These are phyloP conservation scores for Licmophora abbreviata DNA, from an alignment of 108 stramenopile genomes.

Conservation along the genomic window DNA sequence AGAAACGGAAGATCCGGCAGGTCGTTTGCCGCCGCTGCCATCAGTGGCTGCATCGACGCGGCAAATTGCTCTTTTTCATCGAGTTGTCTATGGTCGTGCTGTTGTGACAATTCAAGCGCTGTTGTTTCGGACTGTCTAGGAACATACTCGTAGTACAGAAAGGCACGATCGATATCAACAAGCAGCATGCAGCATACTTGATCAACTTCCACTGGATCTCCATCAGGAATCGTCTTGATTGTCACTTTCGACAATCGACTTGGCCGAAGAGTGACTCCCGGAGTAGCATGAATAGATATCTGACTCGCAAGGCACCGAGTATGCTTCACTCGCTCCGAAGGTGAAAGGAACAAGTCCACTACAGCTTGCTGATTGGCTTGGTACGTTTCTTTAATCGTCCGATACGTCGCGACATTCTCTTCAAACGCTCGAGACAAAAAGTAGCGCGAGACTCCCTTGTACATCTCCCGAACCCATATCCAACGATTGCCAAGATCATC, in stretches of 20 bases:
- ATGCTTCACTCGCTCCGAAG: background rate
- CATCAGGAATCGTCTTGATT: background rate
- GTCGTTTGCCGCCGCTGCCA: no score
- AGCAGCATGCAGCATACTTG: background rate
- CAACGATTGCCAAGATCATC: conserved; percentile 24
- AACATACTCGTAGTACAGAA: background rate
- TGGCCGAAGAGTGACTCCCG: background rate
- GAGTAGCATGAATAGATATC: conserved; percentile 2
- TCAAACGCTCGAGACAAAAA: conserved; percentile 32
- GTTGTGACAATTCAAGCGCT: no score
- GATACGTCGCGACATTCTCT: conserved; percentile 15
- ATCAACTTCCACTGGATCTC: background rate
- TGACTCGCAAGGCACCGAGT: background rate
- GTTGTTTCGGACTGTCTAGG: background rate
- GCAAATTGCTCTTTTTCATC: no score
- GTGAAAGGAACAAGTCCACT: conserved; percentile 2
- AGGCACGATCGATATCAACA: background rate
- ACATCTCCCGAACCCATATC: conserved; percentile 26
- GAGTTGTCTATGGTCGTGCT: no score
- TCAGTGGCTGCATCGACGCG: no score
- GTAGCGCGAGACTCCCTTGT: conserved; percentile 19
- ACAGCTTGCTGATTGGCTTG: conserved; percentile 6
- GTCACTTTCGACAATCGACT: background rate
- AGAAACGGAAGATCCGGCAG: no score
- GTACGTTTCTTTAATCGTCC: conserved; percentile 5